A percentile compares a stretch with the other conserved stretches of the same genome.
Conservation (phyloP, 176 grass and related monocot genomes). For the Musa schizocarpa region DNA sequence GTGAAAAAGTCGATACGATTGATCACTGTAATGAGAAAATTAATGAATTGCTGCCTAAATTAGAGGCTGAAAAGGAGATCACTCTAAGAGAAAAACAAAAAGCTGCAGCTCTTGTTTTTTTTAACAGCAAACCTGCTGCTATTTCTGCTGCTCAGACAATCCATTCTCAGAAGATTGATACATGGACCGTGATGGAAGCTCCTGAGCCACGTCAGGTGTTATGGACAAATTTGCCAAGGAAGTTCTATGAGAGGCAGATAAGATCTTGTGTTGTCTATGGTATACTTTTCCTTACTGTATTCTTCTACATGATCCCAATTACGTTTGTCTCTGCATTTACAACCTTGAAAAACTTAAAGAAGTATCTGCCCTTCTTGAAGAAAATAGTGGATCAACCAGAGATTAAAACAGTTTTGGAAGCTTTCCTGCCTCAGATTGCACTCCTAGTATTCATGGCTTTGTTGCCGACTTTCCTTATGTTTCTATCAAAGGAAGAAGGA, state of each 20-base stretch:
- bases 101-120: conserved; percentile 61
- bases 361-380: conserved; percentile 72
- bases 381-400: conserved; percentile 30
- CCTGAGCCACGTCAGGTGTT: conserved; percentile 61
- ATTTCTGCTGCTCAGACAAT: conserved; percentile 78
- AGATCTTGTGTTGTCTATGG: conserved; percentile 47
- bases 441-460: conserved; percentile 87
- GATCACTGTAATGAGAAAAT: conserved; percentile 69
- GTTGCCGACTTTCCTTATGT: conserved; percentile 58
- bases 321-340: conserved; percentile 63
- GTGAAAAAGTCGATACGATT: conserved; percentile 45
- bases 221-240: conserved; percentile 65
- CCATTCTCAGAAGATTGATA: conserved; percentile 63
- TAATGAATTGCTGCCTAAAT: conserved; percentile 66
- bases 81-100: conserved; percentile 67
- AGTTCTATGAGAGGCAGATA: conserved; percentile 49
- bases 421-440: conserved; percentile 74
- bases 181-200: conserved; percentile 76
- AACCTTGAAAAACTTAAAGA: conserved; percentile 52
- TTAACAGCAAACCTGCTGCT: conserved; percentile 65
- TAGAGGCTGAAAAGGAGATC: conserved; percentile 70
- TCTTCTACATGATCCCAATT: conserved; percentile 77
- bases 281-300: conserved; percentile 60
- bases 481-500: conserved; percentile 83
- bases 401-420: conserved; percentile 64